Conservation (phyloP, 305 asterid species). For the Fraxinus velutina region DNA sequence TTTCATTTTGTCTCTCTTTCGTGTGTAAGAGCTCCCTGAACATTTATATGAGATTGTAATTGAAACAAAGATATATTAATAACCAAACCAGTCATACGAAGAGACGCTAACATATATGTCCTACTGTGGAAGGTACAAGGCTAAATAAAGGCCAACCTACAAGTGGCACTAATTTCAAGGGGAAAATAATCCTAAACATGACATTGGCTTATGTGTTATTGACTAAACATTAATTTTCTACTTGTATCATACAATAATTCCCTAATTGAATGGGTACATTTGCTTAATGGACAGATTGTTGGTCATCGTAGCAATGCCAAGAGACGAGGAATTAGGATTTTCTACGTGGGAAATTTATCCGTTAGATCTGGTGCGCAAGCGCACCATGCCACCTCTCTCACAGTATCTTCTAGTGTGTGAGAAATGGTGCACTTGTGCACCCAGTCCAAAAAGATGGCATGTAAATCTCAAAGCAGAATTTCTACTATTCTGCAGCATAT, state of each 20-base stretch:
- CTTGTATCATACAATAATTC: neutral
- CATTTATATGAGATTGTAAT: constrained; percentile 11
- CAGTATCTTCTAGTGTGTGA: neutral
- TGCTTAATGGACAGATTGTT: neutral
- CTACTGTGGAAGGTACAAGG: neutral
- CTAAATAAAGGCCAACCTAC: neutral
- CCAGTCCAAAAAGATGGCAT: neutral
- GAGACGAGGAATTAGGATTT: neutral
- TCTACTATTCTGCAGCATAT: neutral
- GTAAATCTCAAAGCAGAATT: neutral
- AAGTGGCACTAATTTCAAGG: neutral
- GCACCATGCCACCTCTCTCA: neutral
- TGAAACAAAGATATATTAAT: constrained; percentile 3
- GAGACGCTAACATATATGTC: neutral
- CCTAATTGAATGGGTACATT: neutral
- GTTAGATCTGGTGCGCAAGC: neutral
- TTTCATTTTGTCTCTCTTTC: constrained; percentile 53
- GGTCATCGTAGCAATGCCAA: neutral
- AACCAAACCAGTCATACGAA: constrained; percentile 12
- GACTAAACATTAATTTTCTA: neutral
- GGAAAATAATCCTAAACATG: neutral
- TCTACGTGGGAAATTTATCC: neutral
- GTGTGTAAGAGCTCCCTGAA: constrained; percentile 65
- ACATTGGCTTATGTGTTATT: neutral
- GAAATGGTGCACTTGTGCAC: neutral